Base-by-base conservation (phyloP, 2,329 filamentous ascomycete genomes). In the Mycosphaerella sp. region DNA sequence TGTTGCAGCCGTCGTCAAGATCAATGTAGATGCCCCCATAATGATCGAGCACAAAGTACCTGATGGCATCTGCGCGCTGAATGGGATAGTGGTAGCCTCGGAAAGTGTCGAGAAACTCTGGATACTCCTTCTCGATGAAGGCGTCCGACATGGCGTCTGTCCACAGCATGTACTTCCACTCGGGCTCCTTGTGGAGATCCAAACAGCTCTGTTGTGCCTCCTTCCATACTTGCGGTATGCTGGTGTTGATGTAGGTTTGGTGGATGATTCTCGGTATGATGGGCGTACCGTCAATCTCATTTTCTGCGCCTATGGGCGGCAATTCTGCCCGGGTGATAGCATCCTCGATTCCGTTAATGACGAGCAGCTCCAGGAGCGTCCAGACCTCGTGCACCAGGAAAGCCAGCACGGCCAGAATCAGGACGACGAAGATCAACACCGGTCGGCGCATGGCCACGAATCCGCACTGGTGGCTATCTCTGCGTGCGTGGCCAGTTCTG, bases 21-120 rank as follows among this genome's bases (percentile, higher is more conserved):
- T 93, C 87, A 59, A 91, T 82, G 68, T 91, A 91, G 50, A 89
- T 82, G 36, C 87, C 87, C 49, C 87, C 87, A 65, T 81, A 90
- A 68, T 87, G 80, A 47, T 82, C 77, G 28, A 93, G 75, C 16
- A 89, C 76, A 65, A 91, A 90, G 71, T 91, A 91, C 44, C 87
- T 79, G 61, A 91, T 66, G 37, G 85, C 76, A 64, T 91, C 87
- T 50, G 86, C 85, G 54, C 86, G 80, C 70, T 90, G 85, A 57
- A 91, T 89, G 10, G 84, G 81, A 67, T 84, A 87, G 28, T 74
- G 76, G 70, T 90, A 91, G 62, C 76, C 77, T 63, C 87, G 82
- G 64, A 86, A 93, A 0, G 84, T 87, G 46, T 81, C 75, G 54
- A 65, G 56, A 52, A 68, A 90, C 84, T 85, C 89, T 1, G 85